Base-by-base conservation (phyloP, 352 stramenopile species). In the Globisporangium barbulae region DNA sequence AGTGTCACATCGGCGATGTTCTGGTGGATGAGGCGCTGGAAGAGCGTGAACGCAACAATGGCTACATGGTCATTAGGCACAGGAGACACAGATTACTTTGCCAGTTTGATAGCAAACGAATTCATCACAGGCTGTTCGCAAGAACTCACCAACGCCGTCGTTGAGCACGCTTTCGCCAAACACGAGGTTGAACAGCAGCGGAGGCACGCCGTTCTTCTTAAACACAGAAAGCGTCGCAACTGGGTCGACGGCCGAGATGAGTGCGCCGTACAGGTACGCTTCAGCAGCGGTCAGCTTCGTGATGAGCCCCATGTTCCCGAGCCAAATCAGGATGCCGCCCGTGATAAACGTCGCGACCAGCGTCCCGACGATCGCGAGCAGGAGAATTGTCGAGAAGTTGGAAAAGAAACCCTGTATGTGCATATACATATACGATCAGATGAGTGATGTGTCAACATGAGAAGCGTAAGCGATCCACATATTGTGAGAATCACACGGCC, bases 131-230 rank as follows among this genome's bases (percentile, higher is more conserved):
- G 12, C 53, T 52, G 76, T 71, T n/a, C 68, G 64, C 25, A 84
- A 68, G 50, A 72, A 91, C 59, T 83, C 76, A 76, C 82, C 86
- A 33, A 98, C 89, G 56, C 91, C 93, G 66, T 98, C 96, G 64
- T 98, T 98, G 4, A 98, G 79, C 68, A 98, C 92, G 59, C 84
- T 97, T 74, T 98, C 96, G 41, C 96, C 96, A 75, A 98, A 98
- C 0, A 98, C 91, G 52, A 98, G 78, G 68, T 98, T 98, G 69
- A 98, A 98, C 6, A 98, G 73, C 25, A 95, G 76, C 17, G 91
- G 81, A 47, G 85, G 85, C 3, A 84, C 85, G 42, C 84, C 81
- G 52, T 92, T 91, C 57, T 94, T 96, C 78, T 97, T 96, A 67
- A 98, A 98, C 3, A 98, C 90, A 0, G 90, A 94, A 4, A 98